Percentiles rank a stretch among this genome's conserved stretches.
Evolutionary conservation across 2,329 filamentous ascomycete species (phyloP).

Genomic region (Calonectria fujianensis): DNA sequence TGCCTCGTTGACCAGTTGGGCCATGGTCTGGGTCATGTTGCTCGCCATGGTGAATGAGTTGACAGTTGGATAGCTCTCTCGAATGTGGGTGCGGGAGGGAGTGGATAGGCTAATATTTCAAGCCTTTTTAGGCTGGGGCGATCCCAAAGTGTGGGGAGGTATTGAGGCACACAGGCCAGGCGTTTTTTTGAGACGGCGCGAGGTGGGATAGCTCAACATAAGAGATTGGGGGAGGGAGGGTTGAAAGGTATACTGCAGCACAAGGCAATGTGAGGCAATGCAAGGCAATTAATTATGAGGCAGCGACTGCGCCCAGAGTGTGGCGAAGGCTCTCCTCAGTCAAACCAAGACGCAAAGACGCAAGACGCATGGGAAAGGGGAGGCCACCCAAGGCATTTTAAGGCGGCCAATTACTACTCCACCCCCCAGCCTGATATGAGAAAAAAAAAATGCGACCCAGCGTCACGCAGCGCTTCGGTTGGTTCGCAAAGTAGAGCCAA

Average conservation of each 20-base stretch:
- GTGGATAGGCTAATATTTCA: constrained; percentile 15
- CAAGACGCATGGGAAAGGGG: background rate
- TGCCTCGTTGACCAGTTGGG: background rate
- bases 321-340: constrained; percentile 5
- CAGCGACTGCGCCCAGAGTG: constrained; percentile 3
- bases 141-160: background rate
- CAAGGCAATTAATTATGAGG: background rate
- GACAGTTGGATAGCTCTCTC: background rate
- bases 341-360: background rate
- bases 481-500: constrained; percentile 19
- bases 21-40: background rate
- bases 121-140: background rate
- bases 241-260: background rate
- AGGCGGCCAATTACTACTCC: constrained; percentile 11
- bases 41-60: background rate
- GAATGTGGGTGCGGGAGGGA: background rate
- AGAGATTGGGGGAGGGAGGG: background rate
- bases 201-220: background rate
- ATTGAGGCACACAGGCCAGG: constrained; percentile 9
- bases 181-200: background rate
- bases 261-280: background rate
- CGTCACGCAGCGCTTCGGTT: constrained; percentile 10
- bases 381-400: constrained; percentile 6
- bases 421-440: constrained; percentile 17
- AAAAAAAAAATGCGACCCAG: constrained; percentile 17